Base-by-base conservation (phyloP, 257 asterid species). In the Solanum megistacrolobum region DNA sequence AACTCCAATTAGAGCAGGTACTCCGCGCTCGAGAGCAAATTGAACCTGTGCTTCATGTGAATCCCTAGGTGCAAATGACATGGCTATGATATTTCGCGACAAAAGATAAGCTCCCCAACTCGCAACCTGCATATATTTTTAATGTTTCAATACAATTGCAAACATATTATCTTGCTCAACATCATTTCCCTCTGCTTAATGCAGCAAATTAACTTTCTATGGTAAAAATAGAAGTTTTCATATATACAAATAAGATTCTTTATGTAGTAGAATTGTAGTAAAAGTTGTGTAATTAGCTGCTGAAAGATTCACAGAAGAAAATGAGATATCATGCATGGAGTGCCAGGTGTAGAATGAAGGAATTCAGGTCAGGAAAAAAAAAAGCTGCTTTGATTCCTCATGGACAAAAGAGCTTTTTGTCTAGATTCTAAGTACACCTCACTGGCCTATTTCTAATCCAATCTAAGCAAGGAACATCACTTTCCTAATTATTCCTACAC, bases 11-110 rank as follows among this genome's bases (percentile, higher is more conserved):
- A 96, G 79, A 34, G 99, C 99, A 5, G 99, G 99, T 60, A 96
- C 98, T 5, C 99, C 99, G 8, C 99, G 89, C 79, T 96, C 98
- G 86, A 96, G 68, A 36, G 98, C 98, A 35, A 96, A 96, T 81
- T 96, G 98, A 23, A 96, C 98, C 52, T 96, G 99, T 7, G 98
- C 98, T 89, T 95, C 98, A 46, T 96, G 99, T 1, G 98, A 89
- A 87, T 96, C 99, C 89, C 99, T 91, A 3, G 99, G 99, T 7
- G 99, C 99, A 92, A 96, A 95, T n/a, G 99, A 96, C 95, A 96
- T 93, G 5, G 99, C 85, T 18, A 95, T 66, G 60, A 96, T 92
- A 88, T 95, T 90, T 72, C 99, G 86, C 0, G 99, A 94, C 91
- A 94, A 65, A 55, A 96, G 95, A 89, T 95, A 96, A 41, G 98